phyloP scores from a whole-genome alignment of 495 filamentous ascomycete genomes.

The Immersiella caudata region DNA sequence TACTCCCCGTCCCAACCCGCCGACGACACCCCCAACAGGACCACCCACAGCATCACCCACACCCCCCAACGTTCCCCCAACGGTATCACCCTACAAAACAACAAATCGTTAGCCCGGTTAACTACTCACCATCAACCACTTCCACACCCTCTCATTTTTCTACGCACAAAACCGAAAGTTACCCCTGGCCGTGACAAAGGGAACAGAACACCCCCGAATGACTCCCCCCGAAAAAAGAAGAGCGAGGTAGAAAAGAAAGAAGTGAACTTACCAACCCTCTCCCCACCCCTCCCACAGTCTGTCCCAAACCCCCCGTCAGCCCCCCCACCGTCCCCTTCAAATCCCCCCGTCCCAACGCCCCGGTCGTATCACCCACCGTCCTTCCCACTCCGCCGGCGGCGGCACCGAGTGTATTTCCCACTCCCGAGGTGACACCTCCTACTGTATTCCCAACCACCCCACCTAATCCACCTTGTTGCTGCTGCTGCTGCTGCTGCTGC shows the following conservation, averaged over 20 bases:
- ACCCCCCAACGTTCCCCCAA: conserved; percentile 31
- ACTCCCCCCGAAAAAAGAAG: neutral
- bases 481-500: conserved; percentile 9
- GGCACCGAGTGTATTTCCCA: conserved; percentile 22
- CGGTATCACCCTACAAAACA: conserved; percentile 28
- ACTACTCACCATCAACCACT: conserved; percentile 23
- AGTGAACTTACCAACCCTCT: conserved; percentile 27
- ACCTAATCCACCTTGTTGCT: too few relatives aligned
- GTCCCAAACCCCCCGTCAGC: conserved; percentile 27
- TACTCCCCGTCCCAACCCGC: conserved; percentile 29
- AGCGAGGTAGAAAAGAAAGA: conserved; percentile 1
- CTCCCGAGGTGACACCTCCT: conserved; percentile 19
- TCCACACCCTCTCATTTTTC: conserved; percentile 19
- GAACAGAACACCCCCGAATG: neutral
- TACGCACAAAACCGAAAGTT: neutral
- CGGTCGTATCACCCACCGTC: conserved; percentile 30
- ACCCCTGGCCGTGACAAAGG: neutral
- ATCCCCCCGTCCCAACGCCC: conserved; percentile 30
- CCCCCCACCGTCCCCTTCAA: conserved; percentile 31
- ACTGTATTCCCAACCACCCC: conserved; percentile 23
- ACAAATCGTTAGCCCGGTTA: conserved; percentile 3
- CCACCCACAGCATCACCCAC: conserved; percentile 32
- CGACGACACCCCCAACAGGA: conserved; percentile 31
- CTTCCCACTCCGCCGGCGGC: conserved; percentile 15
- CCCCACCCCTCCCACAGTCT: conserved; percentile 33